phyloP scores from a whole-genome alignment of 805 yeast genomes.

The Candida silvatica region DNA sequence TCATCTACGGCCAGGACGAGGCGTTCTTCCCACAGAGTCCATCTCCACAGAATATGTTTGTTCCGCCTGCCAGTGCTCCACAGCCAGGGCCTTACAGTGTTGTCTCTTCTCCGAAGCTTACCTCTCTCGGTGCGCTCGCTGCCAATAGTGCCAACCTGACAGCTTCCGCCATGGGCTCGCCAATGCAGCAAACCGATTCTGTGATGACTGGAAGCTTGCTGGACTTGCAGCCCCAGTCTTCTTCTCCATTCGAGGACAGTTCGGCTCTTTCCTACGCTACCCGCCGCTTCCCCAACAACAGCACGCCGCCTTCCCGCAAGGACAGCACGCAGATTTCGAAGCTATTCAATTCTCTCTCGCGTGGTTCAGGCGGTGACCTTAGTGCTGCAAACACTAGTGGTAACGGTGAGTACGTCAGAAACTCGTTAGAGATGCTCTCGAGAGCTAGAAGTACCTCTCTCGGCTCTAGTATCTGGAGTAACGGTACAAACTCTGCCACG shows the following conservation, averaged over 20 bases:
- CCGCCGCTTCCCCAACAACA: not conserved
- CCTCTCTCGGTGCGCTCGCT: slow-evolving; percentile 14
- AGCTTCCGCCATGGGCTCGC: not conserved
- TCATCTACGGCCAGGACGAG: slow-evolving; percentile 19
- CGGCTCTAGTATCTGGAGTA: slow-evolving; percentile 28
- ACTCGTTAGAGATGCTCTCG: slow-evolving; percentile 4
- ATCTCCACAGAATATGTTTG: too few relatives aligned
- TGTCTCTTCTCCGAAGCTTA: slow-evolving; percentile 1
- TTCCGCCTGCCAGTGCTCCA: too few relatives aligned
- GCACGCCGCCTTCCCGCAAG: not conserved
- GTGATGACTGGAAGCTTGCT: too few relatives aligned
- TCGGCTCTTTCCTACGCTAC: not conserved
- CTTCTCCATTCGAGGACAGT: not conserved
- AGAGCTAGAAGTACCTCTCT: slow-evolving; percentile 27
- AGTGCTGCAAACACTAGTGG: slow-evolving; percentile 2
- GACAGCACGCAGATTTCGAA: slow-evolving; percentile 12
- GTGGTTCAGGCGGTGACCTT: not conserved
- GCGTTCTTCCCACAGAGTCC: slow-evolving; percentile 3
- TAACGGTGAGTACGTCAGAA: slow-evolving; percentile 1
- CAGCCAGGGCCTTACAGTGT: not conserved
- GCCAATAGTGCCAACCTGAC: slow-evolving; percentile 5
- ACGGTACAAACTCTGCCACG: slow-evolving; percentile 11
- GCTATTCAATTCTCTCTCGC: slow-evolving; percentile 9
- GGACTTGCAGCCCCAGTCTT: slow-evolving; percentile 10
- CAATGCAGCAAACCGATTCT: too few relatives aligned